Evolutionary conservation across 2,329 filamentous ascomycete genomes (phyloP), one percentile per base, ranked within the genome.

Genomic region (Malbranchea zuffiana): DNA sequence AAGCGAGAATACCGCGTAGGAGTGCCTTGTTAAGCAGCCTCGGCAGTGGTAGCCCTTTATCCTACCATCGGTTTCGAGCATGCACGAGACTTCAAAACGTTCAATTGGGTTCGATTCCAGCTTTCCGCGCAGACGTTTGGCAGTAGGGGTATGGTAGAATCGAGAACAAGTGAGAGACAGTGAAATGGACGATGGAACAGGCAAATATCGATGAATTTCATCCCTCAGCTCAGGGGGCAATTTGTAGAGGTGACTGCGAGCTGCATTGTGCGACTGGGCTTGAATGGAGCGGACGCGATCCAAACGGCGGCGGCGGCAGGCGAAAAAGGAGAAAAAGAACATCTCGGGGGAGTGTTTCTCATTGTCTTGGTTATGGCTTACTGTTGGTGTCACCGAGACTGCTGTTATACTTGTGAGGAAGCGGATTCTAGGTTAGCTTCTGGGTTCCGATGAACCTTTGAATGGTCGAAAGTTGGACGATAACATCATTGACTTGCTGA

Each of bases 101-200:
- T 19, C 30, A 10, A 23, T 28, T 28, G 18, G 21, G 23, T 16
- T 28, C 18, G 24, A 34, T 7, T 20, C 17, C 15, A 39, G 18
- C 5, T 24, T 17, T 7, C 28, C 13, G 20, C 25, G 37, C 6
- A 35, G 17, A 15, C 21, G 13, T 17, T 6, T 24, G 13, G 15
- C 10, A 24, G 26, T 19, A 20, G 6, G 11, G 17, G 24, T 20
- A 12, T 34, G 32, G 23, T 39, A 39, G 25, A 39, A 39, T 18
- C 37, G 37, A 29, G 23, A 16, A 34, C 37, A 39, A 11, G 37
- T 35, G 3, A 39, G 31, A n/a, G 31, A 5, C 17, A 34, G 13
- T 12, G 37, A 19, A 6, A 34, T 20, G 4, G 30, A 39, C 7
- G 24, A 13, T 10, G 24, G 18, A 1, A 20, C 12, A 16, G 30